Conservation (phyloP, 2,329 filamentous ascomycete genomes). For the Aspergillus sp. region DNA sequence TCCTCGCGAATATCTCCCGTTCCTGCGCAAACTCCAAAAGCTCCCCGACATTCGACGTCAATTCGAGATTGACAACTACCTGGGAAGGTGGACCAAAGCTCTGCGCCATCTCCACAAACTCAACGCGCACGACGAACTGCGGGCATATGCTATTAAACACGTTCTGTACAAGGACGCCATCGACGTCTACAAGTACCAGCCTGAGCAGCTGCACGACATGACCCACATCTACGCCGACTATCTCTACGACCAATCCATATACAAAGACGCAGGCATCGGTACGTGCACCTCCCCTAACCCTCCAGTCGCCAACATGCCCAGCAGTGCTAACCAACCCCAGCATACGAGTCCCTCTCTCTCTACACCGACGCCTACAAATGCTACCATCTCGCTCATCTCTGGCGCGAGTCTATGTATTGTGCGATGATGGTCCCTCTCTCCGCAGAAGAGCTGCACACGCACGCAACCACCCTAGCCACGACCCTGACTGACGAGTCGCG, state of each 20-base stretch:
- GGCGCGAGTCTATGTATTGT: slow-evolving; percentile 85
- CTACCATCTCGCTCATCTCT: slow-evolving; percentile 81
- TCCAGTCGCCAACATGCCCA: not conserved
- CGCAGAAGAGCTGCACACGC: slow-evolving; percentile 58
- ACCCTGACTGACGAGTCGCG: slow-evolving; percentile 75
- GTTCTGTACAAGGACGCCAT: slow-evolving; percentile 75
- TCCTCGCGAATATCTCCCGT: slow-evolving; percentile 91
- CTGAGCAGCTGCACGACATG: slow-evolving; percentile 62
- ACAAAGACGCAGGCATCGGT: slow-evolving; percentile 79
- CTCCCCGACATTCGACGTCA: slow-evolving; percentile 68
- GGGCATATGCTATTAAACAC: slow-evolving; percentile 76
- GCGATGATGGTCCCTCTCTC: slow-evolving; percentile 69
- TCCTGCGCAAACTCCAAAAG: slow-evolving; percentile 81
- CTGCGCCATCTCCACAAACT: slow-evolving; percentile 72
- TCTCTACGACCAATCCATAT: slow-evolving; percentile 71
- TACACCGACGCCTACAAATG: slow-evolving; percentile 73
- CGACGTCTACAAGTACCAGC: slow-evolving; percentile 79
- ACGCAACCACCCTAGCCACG: slow-evolving; percentile 75
- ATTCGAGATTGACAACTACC: slow-evolving; percentile 86
- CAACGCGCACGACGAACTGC: slow-evolving; percentile 73
- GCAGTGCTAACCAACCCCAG: slow-evolving; percentile 30
- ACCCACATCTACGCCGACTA: slow-evolving; percentile 77
- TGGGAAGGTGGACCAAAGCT: slow-evolving; percentile 74
- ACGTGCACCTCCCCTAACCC: slow-evolving; percentile 13
- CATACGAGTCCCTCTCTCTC: slow-evolving; percentile 81